A percentile compares a stretch with the other conserved stretches of the same genome.
phyloP scores from a whole-genome alignment of 352 stramenopile genomes.

The Elongisporangium senticosum region DNA sequence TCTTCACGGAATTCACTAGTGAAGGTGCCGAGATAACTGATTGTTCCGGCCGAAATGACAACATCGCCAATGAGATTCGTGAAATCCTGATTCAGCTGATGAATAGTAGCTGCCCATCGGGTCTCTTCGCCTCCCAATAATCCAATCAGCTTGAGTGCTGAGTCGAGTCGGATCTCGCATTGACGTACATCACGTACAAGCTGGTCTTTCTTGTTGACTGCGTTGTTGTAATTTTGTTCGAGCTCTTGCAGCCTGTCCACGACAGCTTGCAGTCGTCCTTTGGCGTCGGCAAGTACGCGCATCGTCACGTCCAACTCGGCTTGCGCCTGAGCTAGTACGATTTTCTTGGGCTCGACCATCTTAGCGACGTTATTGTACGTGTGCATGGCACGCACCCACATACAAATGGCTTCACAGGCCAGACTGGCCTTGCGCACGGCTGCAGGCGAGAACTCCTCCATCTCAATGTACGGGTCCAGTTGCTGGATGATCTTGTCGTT shows the following conservation, averaged over 20 bases:
- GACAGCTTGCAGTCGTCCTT: conserved; percentile 77
- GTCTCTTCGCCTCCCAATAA: conserved; percentile 80
- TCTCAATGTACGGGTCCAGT: conserved; percentile 87
- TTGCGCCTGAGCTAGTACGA: conserved; percentile 49
- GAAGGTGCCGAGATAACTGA: conserved; percentile 86
- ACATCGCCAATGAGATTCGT: conserved; percentile 82
- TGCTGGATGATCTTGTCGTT: conserved; percentile 83
- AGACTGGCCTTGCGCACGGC: conserved; percentile 87
- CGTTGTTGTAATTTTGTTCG: conserved; percentile 79
- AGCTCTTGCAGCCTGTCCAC: conserved; percentile 80
- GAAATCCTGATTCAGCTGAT: conserved; percentile 69
- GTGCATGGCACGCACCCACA: conserved; percentile 85
- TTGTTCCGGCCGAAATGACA: conserved; percentile 78
- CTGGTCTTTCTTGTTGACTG: conserved; percentile 88
- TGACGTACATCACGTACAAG: conserved; percentile 84
- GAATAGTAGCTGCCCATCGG: conserved; percentile 80
- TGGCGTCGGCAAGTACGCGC: conserved; percentile 34
- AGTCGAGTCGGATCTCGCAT: conserved; percentile 87
- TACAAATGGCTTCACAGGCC: conserved; percentile 91
- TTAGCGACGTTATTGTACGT: conserved; percentile 85
- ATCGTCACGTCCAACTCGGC: conserved; percentile 54
- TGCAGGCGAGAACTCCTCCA: conserved; percentile 88
- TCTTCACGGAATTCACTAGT: conserved; percentile 81
- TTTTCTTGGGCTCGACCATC: conserved; percentile 73
- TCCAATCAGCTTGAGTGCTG: conserved; percentile 82